phyloP scores from a whole-genome alignment of 2,329 filamentous ascomycete genomes.

The Alternaria angustiovoidea region DNA sequence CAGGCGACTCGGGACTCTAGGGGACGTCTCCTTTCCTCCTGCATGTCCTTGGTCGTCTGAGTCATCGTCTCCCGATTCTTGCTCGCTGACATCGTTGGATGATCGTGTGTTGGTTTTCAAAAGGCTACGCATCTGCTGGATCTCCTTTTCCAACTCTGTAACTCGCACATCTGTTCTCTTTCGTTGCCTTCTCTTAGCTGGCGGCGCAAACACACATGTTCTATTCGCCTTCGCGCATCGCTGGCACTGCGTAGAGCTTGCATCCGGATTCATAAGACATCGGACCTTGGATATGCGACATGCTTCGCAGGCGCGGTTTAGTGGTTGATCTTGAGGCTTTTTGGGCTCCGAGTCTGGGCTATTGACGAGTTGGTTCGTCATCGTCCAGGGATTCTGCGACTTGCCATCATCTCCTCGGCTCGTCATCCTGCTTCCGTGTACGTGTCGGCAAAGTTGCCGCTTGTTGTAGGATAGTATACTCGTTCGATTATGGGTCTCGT shows the following conservation, averaged over 20 bases:
- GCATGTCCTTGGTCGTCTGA: conserved; percentile 27
- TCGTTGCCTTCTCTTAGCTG: conserved; percentile 47
- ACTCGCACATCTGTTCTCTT: conserved; percentile 50
- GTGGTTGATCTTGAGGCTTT: conserved; percentile 38
- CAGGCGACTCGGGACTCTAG: conserved; percentile 22
- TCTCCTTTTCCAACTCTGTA: conserved; percentile 48
- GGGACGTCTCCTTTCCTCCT: conserved; percentile 25
- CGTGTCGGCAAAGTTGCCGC: neutral
- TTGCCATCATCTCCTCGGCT: conserved; percentile 14
- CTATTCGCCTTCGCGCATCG: conserved; percentile 46
- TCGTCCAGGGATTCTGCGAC: conserved; percentile 16
- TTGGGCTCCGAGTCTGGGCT: conserved; percentile 27
- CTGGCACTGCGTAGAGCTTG: conserved; percentile 42
- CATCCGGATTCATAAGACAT: conserved; percentile 39
- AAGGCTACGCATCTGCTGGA: conserved; percentile 46
- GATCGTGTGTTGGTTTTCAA: conserved; percentile 35
- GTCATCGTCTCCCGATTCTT: conserved; percentile 40
- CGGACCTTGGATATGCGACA: conserved; percentile 49
- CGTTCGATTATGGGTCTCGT: neutral
- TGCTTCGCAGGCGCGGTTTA: conserved; percentile 49
- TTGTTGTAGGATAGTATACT: neutral
- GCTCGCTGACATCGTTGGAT: conserved; percentile 36
- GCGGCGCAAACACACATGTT: conserved; percentile 46
- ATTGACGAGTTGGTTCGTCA: conserved; percentile 23
- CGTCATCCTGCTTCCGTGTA: conserved; percentile 16